These are phyloP conservation scores for Singerocomus rubriflavus DNA, from an alignment of 1,284 basidiomycete genomes.

Conservation along the genomic window DNA sequence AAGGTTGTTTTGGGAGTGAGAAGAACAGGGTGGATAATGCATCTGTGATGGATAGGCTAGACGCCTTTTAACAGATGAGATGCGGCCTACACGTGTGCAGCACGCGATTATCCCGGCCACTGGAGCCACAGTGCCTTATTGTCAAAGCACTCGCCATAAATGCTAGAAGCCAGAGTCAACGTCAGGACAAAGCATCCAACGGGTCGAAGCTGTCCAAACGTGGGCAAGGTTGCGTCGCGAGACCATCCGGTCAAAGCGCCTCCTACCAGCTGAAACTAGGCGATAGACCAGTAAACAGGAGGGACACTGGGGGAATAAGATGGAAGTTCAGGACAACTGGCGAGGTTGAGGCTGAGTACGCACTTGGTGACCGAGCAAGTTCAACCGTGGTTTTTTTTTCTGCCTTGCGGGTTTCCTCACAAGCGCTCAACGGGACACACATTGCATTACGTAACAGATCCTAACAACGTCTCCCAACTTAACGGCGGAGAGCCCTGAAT, in stretches of 20 bases:
- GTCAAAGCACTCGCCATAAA: conserved; percentile 13
- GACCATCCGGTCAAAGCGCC: conserved; percentile 12
- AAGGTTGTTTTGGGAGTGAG: conserved; percentile 3
- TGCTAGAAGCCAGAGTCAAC: background rate
- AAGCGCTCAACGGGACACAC: background rate
- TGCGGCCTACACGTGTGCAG: conserved; percentile 32
- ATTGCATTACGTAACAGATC: conserved; percentile 5
- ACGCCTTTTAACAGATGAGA: conserved; percentile 32
- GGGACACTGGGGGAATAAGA: background rate
- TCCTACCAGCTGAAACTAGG: background rate
- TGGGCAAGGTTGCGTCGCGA: background rate
- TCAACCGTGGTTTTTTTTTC: background rate
- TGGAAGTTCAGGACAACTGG: background rate
- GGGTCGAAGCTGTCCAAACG: background rate
- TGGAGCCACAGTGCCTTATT: conserved; percentile 9
- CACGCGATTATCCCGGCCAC: conserved; percentile 32
- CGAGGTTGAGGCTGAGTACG: background rate
- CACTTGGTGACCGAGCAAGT: conserved; percentile 3
- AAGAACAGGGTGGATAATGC: conserved; percentile 4
- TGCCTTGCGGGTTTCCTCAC: background rate
- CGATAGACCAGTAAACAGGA: background rate
- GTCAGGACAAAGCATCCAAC: conserved; percentile 15
- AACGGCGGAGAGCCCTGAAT: no score
- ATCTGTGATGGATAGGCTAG: conserved; percentile 13
- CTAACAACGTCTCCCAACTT: background rate